Percentiles rank a stretch among this genome's conserved stretches.
Conservation (phyloP, 495 filamentous ascomycete species). For the Rhypophila decipiens region DNA sequence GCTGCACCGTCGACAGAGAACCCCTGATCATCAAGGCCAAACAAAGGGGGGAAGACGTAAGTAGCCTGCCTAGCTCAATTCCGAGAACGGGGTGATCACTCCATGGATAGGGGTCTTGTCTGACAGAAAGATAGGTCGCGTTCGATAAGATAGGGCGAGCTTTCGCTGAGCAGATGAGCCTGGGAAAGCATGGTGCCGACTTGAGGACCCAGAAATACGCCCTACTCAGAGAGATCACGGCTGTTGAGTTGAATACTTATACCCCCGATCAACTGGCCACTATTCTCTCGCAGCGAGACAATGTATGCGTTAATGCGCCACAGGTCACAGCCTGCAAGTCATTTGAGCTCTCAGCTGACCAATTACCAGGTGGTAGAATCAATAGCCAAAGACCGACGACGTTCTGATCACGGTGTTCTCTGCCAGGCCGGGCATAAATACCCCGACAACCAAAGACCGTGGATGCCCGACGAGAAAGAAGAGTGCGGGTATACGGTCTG, state of each 20-base stretch:
- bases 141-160: constrained; percentile 19
- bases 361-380: constrained; percentile 17
- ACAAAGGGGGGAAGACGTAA: constrained; percentile 23
- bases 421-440: constrained; percentile 2
- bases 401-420: neutral
- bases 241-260: constrained; percentile 41
- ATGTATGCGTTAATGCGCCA: constrained; percentile 16
- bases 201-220: constrained; percentile 28
- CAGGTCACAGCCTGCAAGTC: neutral
- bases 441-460: constrained; percentile 19
- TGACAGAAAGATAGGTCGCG: constrained; percentile 20
- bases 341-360: neutral
- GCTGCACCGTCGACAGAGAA: constrained; percentile 56
- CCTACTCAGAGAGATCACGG: constrained; percentile 46
- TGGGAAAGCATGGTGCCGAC: constrained; percentile 27
- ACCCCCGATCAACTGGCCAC: constrained; percentile 31
- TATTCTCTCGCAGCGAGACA: constrained; percentile 36
- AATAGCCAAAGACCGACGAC: constrained; percentile 13
- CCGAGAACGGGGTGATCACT: neutral
- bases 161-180: constrained; percentile 17
- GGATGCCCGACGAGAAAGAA: constrained; percentile 28
- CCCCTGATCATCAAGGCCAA: constrained; percentile 33
- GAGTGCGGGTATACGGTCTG: constrained; percentile 51
- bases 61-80: constrained; percentile 1
- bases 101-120: constrained; percentile 1